Evolutionary conservation across 495 filamentous ascomycete genomes (phyloP), one percentile per base, ranked within the genome.

Genomic region (Talaromyces trachyspermus): DNA sequence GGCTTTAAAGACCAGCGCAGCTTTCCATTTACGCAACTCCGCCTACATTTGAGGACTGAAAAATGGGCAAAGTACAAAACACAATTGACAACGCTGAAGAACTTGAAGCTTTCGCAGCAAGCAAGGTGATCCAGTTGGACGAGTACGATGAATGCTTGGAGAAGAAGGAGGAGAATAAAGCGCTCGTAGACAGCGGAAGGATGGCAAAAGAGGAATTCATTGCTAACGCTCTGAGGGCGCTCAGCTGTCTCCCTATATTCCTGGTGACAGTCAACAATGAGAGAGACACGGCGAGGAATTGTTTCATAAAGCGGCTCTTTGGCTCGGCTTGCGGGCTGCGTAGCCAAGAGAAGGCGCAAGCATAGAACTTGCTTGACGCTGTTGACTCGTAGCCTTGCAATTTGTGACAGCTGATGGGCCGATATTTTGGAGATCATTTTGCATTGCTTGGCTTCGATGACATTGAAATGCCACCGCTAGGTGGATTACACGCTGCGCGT

Each of bases 191-290:
- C 20, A 62, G 53, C 29, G 54, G 54, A 11, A 37, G 56, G 10
- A 61, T 63, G 52, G 59, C 57, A 38, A 57, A 43, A 52, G 54
- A 63, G 46, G 51, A 59, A 43, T 64, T 62, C 39, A 42, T 58
- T 52, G 50, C 51, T 11, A 49, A 19, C 0, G 9, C 37, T 49
- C n/a, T 33, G 36, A 43, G 24, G 20, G 5, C 26, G 0, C 12
- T 22, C 10, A 19, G 5, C 23, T 39, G 25, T 17, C 23, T 4
- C 0, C 15, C 32, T 4, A 2, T 7, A 4, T 46, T n/a, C 14
- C n/a, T 30, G 11, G 38, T 14, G 22, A 12, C 26, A 22, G 54
- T 38, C 19, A 46, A 44, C 6, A 22, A 46, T 43, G 18, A 30
- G 1, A 22, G 43, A 49, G 18, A 48, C 20, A 44, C 19, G 33